Evolutionary conservation across 129 eudicot genomes (phyloP), one percentile per base, ranked within the genome.

Genomic region (Helichrysum umbraculigerum): DNA sequence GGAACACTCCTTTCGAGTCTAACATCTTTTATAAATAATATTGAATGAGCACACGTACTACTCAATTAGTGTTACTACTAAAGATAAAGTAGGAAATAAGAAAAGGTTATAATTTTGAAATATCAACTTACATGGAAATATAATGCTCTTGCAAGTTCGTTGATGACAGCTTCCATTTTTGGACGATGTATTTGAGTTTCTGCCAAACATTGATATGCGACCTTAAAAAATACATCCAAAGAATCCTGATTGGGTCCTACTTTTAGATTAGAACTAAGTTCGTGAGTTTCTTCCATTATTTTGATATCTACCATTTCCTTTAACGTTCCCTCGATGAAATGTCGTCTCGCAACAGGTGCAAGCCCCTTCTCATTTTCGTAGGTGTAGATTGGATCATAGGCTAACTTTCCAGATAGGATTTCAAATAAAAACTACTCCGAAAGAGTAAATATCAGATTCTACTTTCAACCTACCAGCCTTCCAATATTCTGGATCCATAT

Each of bases 341-440:
- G 19, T 11, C 9, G 0, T 11, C 28, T 17, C 11, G 58, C 59
- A 2, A 68, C 29, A 3, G 60, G 22, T 44, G 73, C 73, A 44
- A 69, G 4, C 22, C 60, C 73, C 12, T 25, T 69, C 6, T 15
- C 20, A 4, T 44, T 5, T 25, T 44, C 22, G 0, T 5, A 0
- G 17, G 3, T 44, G 73, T 69, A 69, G 5, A 1, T 12, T 44
- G 22, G 1, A 69, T 69, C 73, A 22, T 69, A 69, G 39, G 73
- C 73, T 19, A 69, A 4, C 60, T 25, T 69, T 0, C 73, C 73
- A 1, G 59, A 44, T 17, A 69, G 51, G 14, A 69, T 69, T 52
- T 69, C 60, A 7, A 69, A 69, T 12, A 69, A 44, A 44, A 44
- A 44, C 39, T 44, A 69, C 60, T 44, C 73, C 60, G 2, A 69